phyloP scores from a whole-genome alignment of 2,329 filamentous ascomycete genomes.

The Fonsecaea erecta region DNA sequence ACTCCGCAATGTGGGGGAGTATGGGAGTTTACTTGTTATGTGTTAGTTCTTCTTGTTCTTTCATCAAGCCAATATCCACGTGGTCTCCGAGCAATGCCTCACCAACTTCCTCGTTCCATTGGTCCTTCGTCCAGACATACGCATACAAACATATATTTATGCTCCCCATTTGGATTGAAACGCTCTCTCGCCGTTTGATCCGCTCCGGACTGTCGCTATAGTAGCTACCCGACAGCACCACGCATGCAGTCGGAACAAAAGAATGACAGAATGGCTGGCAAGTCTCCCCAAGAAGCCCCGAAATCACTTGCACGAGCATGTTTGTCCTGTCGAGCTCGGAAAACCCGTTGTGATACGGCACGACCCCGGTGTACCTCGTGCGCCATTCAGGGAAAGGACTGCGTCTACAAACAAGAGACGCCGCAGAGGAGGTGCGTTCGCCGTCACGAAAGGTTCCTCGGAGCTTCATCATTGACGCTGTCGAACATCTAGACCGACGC shows the following conservation, averaged over 20 bases:
- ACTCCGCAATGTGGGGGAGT: no score
- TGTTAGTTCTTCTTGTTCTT: no score
- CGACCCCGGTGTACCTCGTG: conserved; percentile 6
- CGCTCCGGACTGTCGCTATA: background rate
- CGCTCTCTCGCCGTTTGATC: background rate
- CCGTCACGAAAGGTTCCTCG: background rate
- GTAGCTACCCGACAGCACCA: background rate
- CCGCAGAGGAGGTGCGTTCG: conserved; percentile 4
- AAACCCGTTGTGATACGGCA: conserved; percentile 12
- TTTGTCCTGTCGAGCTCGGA: conserved; percentile 12
- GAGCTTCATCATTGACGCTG: background rate
- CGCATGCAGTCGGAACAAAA: background rate
- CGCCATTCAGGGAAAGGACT: conserved; percentile 4
- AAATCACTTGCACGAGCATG: conserved; percentile 13
- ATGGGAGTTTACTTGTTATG: no score
- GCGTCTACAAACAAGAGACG: conserved; percentile 2
- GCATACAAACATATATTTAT: no score
- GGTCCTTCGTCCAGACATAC: no score
- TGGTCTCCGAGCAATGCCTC: no score
- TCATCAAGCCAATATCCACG: no score
- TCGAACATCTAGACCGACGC: conserved; percentile 4
- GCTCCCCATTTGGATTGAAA: no score
- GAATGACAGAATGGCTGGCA: background rate
- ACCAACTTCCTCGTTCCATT: no score
- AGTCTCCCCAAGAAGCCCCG: background rate